Conservation (phyloP, 805 yeast genomes). For the Alloascoidea africana region DNA sequence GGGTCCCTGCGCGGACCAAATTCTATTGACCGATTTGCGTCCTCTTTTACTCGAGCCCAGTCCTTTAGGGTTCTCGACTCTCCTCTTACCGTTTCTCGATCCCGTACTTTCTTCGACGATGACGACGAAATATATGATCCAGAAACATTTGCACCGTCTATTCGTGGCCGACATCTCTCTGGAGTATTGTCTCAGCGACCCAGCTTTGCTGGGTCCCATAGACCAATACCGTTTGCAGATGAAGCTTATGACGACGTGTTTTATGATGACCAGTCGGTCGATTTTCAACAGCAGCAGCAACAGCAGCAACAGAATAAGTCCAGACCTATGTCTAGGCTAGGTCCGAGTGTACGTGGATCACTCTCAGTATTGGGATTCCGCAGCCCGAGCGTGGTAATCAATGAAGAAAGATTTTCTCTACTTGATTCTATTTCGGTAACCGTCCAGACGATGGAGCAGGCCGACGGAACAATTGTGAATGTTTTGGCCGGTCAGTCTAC, state of each 20-base stretch:
- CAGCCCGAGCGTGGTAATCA: no score
- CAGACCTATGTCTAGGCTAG: no score
- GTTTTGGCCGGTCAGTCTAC: conserved; percentile 72
- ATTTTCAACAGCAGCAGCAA: background rate
- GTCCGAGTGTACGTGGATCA: no score
- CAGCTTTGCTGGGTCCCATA: conserved; percentile 3
- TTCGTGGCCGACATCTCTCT: conserved; percentile 49
- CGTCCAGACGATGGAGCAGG: conserved; percentile 49
- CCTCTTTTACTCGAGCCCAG: conserved; percentile 68
- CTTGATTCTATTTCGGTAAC: conserved; percentile 34
- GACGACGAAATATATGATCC: conserved; percentile 58
- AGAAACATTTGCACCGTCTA: conserved; percentile 48
- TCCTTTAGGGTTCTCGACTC: conserved; percentile 45
- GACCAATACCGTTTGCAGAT: background rate
- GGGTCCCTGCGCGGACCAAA: conserved; percentile 52
- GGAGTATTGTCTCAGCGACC: conserved; percentile 24
- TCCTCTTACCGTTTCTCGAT: conserved; percentile 14
- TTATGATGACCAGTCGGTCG: background rate
- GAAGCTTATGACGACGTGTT: conserved; percentile 10
- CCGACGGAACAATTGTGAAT: conserved; percentile 55
- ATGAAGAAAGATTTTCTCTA: conserved; percentile 12
- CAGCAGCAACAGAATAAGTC: background rate
- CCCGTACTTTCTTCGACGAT: conserved; percentile 49
- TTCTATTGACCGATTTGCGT: conserved; percentile 65
- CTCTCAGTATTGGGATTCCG: no score